Percentiles rank a stretch among this genome's conserved stretches.
Conservation (phyloP, 257 asterid species). For the Dorcoceras hygrometricum region DNA sequence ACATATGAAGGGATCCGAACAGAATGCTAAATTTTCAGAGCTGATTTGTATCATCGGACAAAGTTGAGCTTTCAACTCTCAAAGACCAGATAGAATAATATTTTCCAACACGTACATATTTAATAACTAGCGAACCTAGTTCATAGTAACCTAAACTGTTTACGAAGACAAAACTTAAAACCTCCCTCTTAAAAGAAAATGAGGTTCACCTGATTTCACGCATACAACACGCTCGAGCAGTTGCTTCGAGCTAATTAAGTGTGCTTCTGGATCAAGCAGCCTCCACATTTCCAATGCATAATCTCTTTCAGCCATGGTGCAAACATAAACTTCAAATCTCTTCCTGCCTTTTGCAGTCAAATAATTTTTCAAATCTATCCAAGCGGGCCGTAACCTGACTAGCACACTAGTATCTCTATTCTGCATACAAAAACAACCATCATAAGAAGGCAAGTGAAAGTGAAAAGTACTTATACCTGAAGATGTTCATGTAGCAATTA, state of each 20-base stretch:
- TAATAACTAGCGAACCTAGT: neutral
- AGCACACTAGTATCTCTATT: slow-evolving; percentile 94
- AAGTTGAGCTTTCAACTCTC: slow-evolving; percentile 2
- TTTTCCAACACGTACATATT: slow-evolving; percentile 16
- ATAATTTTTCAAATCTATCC: slow-evolving; percentile 90
- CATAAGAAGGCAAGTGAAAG: slow-evolving; percentile 23
- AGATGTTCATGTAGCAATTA: slow-evolving; percentile 13
- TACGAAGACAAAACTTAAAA: slow-evolving; percentile 6
- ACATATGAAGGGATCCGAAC: slow-evolving; percentile 5
- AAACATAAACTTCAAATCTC: slow-evolving; percentile 95
- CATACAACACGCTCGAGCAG: slow-evolving; percentile 84
- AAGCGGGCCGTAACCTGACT: slow-evolving; percentile 94
- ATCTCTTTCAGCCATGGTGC: slow-evolving; percentile 99
- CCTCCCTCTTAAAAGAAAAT: slow-evolving; percentile 1
- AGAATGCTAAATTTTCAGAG: neutral
- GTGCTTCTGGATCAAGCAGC: slow-evolving; percentile 89
- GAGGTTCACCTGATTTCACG: slow-evolving; percentile 71
- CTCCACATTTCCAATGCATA: slow-evolving; percentile 99
- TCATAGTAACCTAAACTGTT: slow-evolving; percentile 6
- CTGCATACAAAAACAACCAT: slow-evolving; percentile 45
- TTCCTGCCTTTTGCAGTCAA: slow-evolving; percentile 90
- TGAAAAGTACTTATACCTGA: slow-evolving; percentile 13
- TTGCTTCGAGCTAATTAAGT: slow-evolving; percentile 62
- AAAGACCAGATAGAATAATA: neutral
- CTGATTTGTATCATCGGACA: neutral